These are phyloP conservation scores for Yarrowia phangngaensis DNA, from an alignment of 805 yeast species.

Conservation along the genomic window DNA sequence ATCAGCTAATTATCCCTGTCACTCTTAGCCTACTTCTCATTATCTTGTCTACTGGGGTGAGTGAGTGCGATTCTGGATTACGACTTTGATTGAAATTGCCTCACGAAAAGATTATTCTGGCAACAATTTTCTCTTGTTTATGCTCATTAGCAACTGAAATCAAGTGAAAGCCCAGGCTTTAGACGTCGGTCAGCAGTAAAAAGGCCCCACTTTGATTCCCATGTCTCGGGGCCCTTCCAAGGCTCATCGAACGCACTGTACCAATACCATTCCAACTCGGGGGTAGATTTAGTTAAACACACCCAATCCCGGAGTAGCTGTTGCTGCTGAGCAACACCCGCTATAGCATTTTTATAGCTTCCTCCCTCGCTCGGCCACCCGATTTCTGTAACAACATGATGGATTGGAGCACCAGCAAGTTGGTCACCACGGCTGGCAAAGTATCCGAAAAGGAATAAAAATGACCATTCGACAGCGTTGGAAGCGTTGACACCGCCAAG, in stretches of 20 bases:
- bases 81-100: background rate
- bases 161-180: slow-evolving; percentile 37
- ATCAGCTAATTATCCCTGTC: too few relatives aligned
- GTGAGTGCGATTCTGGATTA: background rate
- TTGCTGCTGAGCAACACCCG: slow-evolving; percentile 47
- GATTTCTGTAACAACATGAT: slow-evolving; percentile 53
- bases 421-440: slow-evolving; percentile 17
- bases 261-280: slow-evolving; percentile 50
- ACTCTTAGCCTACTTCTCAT: too few relatives aligned
- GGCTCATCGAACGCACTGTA: slow-evolving; percentile 74
- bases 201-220: slow-evolving; percentile 75
- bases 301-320: slow-evolving; percentile 51
- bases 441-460: slow-evolving; percentile 49
- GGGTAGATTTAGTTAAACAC: slow-evolving; percentile 43
- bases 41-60: too few relatives aligned
- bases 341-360: slow-evolving; percentile 44
- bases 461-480: slow-evolving; percentile 52
- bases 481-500: slow-evolving; percentile 54
- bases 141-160: slow-evolving; percentile 5
- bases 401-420: slow-evolving; percentile 31
- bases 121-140: too few relatives aligned
- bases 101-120: too few relatives aligned
- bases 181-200: slow-evolving; percentile 49
- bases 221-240: slow-evolving; percentile 53
- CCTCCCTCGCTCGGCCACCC: slow-evolving; percentile 76